Conservation (phyloP, 2,329 filamentous ascomycete genomes). For the Trichophyton schoenleinii region DNA sequence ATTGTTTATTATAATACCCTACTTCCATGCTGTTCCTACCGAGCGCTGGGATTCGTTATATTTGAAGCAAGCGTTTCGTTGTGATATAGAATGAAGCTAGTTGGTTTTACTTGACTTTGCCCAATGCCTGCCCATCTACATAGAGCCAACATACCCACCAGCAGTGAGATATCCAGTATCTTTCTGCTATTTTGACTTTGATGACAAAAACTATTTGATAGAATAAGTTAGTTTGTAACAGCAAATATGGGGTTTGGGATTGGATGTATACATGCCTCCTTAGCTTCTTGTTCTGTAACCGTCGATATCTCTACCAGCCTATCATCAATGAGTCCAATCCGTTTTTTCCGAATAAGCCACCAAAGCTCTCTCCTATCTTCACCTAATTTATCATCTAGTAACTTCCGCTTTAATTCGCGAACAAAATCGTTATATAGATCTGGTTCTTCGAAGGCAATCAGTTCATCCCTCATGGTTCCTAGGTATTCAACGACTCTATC, state of each 20-base stretch:
- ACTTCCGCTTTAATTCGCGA: conserved; percentile 54
- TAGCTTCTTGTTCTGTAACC: conserved; percentile 59
- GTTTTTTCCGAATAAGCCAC: conserved; percentile 55
- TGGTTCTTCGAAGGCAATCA: conserved; percentile 63
- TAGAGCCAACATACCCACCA: background rate
- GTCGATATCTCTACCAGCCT: conserved; percentile 50
- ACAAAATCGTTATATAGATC: conserved; percentile 65
- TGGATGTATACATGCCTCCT: conserved; percentile 30
- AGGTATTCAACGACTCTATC: conserved; percentile 62
- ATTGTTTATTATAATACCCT: background rate
- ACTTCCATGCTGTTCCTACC: background rate
- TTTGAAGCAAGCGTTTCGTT: background rate
- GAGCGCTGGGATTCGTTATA: background rate
- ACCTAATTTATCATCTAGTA: conserved; percentile 57
- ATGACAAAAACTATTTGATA: conserved; percentile 15
- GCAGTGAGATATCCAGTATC: background rate
- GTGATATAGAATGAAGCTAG: background rate
- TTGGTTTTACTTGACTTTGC: background rate
- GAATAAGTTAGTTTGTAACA: conserved; percentile 7
- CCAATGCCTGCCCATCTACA: background rate
- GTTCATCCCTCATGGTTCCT: conserved; percentile 63
- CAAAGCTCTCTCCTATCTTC: conserved; percentile 75
- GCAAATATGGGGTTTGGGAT: background rate
- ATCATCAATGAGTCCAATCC: conserved; percentile 60
- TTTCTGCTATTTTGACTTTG: conserved; percentile 8